Conservation (phyloP, 1,139 yeast genomes). For the Yamadazyma taylorii region DNA sequence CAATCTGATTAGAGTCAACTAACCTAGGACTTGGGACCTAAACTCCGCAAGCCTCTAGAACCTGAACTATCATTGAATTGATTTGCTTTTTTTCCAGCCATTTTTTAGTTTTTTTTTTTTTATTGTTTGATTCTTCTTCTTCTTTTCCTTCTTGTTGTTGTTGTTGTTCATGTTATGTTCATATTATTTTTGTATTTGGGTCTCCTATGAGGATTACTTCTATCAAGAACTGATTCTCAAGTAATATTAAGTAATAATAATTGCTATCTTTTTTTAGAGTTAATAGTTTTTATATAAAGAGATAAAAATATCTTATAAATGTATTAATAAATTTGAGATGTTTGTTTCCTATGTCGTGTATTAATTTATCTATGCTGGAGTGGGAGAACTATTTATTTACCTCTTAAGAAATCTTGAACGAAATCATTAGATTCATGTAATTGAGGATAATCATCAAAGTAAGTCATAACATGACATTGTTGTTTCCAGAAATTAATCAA, state of each 20-base stretch:
- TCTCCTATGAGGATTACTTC: neutral
- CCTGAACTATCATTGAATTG: no score
- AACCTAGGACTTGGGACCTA: no score
- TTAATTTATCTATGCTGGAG: conserved; percentile 2
- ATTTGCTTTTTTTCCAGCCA: neutral
- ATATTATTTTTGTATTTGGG: conserved; percentile 2
- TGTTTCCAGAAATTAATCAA: conserved; percentile 90
- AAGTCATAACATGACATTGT: conserved; percentile 80
- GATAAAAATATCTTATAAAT: conserved; percentile 4
- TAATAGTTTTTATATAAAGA: conserved; percentile 2
- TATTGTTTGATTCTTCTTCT: neutral
- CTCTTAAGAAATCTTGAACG: conserved; percentile 73
- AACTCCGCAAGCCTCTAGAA: no score
- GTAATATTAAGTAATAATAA: neutral
- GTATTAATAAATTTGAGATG: conserved; percentile 6
- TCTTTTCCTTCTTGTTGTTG: neutral
- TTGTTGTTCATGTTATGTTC: no score
- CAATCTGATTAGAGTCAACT: no score
- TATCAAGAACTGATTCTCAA: conserved; percentile 1
- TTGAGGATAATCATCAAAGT: conserved; percentile 66
- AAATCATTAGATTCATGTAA: conserved; percentile 56
- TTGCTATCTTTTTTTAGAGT: conserved; percentile 2
- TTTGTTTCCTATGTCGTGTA: neutral
- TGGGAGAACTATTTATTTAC: conserved; percentile 26
- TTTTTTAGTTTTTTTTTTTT: neutral